Base-by-base conservation (phyloP, 176 grass and related monocot species). In the Musa troglodytarum region DNA sequence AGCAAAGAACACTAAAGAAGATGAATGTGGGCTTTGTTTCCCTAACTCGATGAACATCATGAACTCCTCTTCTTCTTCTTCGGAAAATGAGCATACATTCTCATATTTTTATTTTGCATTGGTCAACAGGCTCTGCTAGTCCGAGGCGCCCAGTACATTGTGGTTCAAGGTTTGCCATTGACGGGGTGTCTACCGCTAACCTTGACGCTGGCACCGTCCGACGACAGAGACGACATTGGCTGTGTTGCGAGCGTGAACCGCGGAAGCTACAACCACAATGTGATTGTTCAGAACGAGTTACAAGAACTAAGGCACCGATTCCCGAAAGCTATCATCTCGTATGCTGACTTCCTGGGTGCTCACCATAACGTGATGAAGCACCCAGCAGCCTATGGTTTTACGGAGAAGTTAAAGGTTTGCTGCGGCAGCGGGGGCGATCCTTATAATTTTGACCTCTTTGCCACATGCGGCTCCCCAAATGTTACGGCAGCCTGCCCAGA, bases 361-460 rank as follows among this genome's bases (percentile, higher is more conserved):
- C 82, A 98, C 75, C 76, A 72, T 49, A 73, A 77, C 11, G 80
- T 98, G 24, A 87, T 98, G 90, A 76, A 83, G 19, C 69, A 11
- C 22, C 88, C 90, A 0, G 34, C 34, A 43, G 34, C 34, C 4
- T 43, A 43, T 43, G 34, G 34, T 43, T 43, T 43, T 43, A 43
- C 34, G 34, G 34, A 43, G 34, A 6, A 43, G 34, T 43, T 43
- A 0, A 79, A 73, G 26, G 79, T 84, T 3, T 93, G 94, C 77
- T 98, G 94, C 54, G 94, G 94, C 17, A 49, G 79, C 2, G 94
- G 95, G 15, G 90, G 90, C 21, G 88, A 84, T 57, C 63, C 71
- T 6, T 98, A 89, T 73, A 94, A 98, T 79, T 98, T 98, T 76
- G 86, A 93, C 59, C 72, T 91, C 69, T 98, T 94, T 80, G 70